Evolutionary conservation across 2,329 filamentous ascomycete genomes (phyloP), one percentile per base, ranked within the genome.

Genomic region (Phoma herbarum): DNA sequence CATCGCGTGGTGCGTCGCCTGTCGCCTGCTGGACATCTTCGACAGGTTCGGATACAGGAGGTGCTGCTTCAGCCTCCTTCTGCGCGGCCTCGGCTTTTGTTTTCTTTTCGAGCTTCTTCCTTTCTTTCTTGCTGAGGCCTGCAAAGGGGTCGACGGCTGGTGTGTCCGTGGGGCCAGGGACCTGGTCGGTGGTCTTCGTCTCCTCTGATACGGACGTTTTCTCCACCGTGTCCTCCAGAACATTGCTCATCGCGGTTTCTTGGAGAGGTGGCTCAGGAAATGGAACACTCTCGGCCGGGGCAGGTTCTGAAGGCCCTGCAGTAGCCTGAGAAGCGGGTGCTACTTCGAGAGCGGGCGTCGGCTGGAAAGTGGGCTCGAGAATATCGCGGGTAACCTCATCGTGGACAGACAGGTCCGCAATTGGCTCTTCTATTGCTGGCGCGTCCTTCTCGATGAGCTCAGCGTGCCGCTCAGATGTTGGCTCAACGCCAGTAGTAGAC

Each of bases 51-150:
- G 48, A 18, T 22, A 16, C n/a, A 23, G 44, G 7, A 2, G n/a
- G 16, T 0, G n/a, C 39, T 25, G 46, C 23, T 37, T 51, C 46
- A 16, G 39, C 25, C 31, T 57, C 48, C 52, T 65, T 63, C 31
- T 59, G 53, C 33, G 42, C 50, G 7, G 50, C 56, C n/a, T 59
- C 56, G 2, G 37, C 45, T 25, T 59, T 59, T 45, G 47, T 31
- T 11, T 57, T 56, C 39, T 67, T 59, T 46, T 69, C 57, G 4
- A 71, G 61, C 60, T 67, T 72, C 65, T 71, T 58, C 41, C 57
- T 64, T 33, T 72, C 64, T 20, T 61, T 60, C 47, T 71, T 74
- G 47, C 57, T 70, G 23, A 73, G 62, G 18, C 68, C 69, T 26
- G 65, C 64, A 44, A 70, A 68, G 6, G 72, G 71, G 52, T 74